A percentile compares a stretch with the other conserved stretches of the same genome.
Conservation (phyloP, 495 filamentous ascomycete species). For the Hyaloscypha variabilis region DNA sequence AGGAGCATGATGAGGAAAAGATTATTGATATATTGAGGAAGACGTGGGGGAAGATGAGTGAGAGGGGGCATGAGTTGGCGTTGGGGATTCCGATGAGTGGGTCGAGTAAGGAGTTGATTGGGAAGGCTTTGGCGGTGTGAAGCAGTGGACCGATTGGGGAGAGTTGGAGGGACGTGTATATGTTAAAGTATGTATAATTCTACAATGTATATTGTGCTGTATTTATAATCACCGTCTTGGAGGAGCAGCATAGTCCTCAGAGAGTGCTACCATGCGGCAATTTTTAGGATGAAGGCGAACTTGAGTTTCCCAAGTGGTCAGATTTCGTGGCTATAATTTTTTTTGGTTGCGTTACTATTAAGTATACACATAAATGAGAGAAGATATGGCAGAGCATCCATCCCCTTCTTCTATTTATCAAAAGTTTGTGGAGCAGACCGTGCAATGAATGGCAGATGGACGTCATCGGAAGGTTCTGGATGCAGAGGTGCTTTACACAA, state of each 20-base stretch:
- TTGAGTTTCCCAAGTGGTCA: too few relatives aligned
- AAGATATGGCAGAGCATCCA: background rate
- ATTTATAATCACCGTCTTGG: too few relatives aligned
- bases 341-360: too few relatives aligned
- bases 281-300: too few relatives aligned
- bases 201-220: too few relatives aligned
- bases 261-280: too few relatives aligned
- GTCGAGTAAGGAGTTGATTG: conserved; percentile 58
- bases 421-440: background rate
- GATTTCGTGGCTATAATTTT: too few relatives aligned
- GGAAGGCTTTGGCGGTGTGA: conserved; percentile 59
- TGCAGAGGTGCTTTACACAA: background rate
- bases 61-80: conserved; percentile 66
- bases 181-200: background rate
- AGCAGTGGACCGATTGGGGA: background rate
- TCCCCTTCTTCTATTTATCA: background rate
- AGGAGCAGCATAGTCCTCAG: too few relatives aligned
- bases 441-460: too few relatives aligned
- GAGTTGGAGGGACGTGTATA: background rate
- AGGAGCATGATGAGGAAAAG: conserved; percentile 70
- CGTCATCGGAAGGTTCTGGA: background rate
- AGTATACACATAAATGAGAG: background rate
- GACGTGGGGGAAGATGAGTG: conserved; percentile 85
- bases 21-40: conserved; percentile 72
- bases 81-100: conserved; percentile 65